A percentile compares a stretch with the other conserved stretches of the same genome.
phyloP scores from a whole-genome alignment of 2,329 filamentous ascomycete genomes.

The Calonectria multiphialidica region DNA sequence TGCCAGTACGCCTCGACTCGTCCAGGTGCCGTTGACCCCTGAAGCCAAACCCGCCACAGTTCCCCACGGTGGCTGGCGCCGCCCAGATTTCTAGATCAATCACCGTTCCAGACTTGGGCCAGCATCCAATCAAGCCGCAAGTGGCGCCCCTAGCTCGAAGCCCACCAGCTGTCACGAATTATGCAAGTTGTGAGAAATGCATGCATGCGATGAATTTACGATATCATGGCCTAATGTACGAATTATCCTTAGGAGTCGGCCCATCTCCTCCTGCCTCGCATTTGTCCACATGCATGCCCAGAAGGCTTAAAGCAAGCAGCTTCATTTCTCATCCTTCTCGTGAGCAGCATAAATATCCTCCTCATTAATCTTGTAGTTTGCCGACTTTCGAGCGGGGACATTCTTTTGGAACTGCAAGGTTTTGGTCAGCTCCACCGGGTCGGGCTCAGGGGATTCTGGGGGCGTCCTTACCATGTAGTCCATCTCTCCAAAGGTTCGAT shows the following conservation, averaged over 20 bases:
- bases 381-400: conserved; percentile 54
- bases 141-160: background rate
- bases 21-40: background rate
- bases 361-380: conserved; percentile 49
- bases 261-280: background rate
- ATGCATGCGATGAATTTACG: background rate
- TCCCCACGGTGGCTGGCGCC: conserved; percentile 7
- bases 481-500: conserved; percentile 59
- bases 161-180: background rate
- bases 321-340: conserved; percentile 34
- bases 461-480: conserved; percentile 52
- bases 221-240: background rate
- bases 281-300: background rate
- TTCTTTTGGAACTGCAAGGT: conserved; percentile 49
- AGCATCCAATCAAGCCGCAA: background rate
- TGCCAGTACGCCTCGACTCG: background rate
- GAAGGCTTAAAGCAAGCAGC: background rate
- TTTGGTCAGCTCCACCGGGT: conserved; percentile 26
- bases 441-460: background rate
- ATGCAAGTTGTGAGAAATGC: background rate
- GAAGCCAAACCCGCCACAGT: background rate
- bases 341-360: conserved; percentile 47
- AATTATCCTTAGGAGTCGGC: background rate
- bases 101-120: background rate
- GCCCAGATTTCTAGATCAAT: conserved; percentile 1